These are phyloP conservation scores for Aspergillus cristatus DNA, from an alignment of 495 filamentous ascomycete genomes.

Conservation along the genomic window DNA sequence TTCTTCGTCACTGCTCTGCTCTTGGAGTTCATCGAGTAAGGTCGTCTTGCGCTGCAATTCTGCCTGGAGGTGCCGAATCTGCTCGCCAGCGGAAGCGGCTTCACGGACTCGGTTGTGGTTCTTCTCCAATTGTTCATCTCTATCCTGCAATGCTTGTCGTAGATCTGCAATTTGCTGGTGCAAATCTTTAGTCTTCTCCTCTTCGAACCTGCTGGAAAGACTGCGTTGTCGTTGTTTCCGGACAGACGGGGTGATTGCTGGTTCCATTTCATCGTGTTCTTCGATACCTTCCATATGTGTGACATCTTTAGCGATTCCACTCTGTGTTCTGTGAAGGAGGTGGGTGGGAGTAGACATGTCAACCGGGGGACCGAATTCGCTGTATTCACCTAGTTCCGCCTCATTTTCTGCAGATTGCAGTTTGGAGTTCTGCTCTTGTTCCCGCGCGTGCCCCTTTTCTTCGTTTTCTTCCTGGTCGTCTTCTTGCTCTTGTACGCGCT, in stretches of 20 bases:
- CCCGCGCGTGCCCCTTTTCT: constrained; percentile 1
- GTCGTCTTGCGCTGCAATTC: constrained; percentile 29
- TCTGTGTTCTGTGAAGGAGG: constrained; percentile 21
- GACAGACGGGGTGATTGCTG: constrained; percentile 22
- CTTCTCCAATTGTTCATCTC: constrained; percentile 31
- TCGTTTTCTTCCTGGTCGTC: neutral
- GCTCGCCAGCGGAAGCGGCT: constrained; percentile 29
- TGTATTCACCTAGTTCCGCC: constrained; percentile 28
- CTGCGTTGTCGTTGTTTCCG: constrained; percentile 17
- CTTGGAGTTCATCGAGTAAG: constrained; percentile 22
- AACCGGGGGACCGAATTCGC: constrained; percentile 37
- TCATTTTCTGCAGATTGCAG: constrained; percentile 29
- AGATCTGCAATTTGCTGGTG: constrained; percentile 28
- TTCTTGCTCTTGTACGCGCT: neutral
- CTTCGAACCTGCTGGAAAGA: constrained; percentile 7
- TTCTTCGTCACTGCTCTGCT: constrained; percentile 13
- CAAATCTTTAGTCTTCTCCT: constrained; percentile 18
- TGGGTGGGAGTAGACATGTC: constrained; percentile 43
- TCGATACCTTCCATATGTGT: constrained; percentile 36
- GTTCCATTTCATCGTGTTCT: constrained; percentile 23
- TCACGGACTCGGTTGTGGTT: constrained; percentile 26
- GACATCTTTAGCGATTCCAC: constrained; percentile 20
- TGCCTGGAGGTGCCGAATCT: constrained; percentile 29
- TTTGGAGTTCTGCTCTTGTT: constrained; percentile 3
- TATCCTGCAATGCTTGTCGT: constrained; percentile 22